These are phyloP conservation scores for Zygnema circumcarinatum DNA, from an alignment of 139 green algal species.

Conservation along the genomic window DNA sequence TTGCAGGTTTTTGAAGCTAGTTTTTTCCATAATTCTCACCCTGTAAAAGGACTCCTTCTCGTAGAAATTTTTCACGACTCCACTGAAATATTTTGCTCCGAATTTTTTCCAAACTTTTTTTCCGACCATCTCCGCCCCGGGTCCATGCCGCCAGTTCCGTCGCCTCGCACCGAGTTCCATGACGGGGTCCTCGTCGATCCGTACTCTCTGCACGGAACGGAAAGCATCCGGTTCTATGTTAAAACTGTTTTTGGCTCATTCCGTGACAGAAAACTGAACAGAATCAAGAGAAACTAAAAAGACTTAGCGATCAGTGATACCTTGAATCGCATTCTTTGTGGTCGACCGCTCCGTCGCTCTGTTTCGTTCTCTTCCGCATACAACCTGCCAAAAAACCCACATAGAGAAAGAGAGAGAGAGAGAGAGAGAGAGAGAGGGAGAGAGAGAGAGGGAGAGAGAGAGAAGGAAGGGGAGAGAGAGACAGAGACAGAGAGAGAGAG, in stretches of 20 bases:
- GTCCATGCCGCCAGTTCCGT: background rate
- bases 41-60: background rate
- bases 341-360: no score
- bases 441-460: background rate
- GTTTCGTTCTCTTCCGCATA: no score
- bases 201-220: background rate
- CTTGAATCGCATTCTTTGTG: no score
- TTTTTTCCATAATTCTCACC: background rate
- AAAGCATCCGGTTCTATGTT: no score
- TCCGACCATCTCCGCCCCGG: background rate
- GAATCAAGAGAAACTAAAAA: background rate
- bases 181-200: background rate
- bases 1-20: background rate
- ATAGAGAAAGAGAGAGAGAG: background rate
- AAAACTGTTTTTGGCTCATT: no score
- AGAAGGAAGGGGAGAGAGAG: background rate
- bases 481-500: background rate
- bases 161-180: background rate
- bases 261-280: background rate
- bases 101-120: conserved; percentile 1
- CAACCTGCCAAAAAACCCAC: background rate
- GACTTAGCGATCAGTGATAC: no score
- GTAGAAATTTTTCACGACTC: background rate
- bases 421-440: background rate
- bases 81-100: background rate